A percentile compares a stretch with the other conserved stretches of the same genome.
phyloP scores from a whole-genome alignment of 176 grass and related monocot species.

The Oryza meyeriana region DNA sequence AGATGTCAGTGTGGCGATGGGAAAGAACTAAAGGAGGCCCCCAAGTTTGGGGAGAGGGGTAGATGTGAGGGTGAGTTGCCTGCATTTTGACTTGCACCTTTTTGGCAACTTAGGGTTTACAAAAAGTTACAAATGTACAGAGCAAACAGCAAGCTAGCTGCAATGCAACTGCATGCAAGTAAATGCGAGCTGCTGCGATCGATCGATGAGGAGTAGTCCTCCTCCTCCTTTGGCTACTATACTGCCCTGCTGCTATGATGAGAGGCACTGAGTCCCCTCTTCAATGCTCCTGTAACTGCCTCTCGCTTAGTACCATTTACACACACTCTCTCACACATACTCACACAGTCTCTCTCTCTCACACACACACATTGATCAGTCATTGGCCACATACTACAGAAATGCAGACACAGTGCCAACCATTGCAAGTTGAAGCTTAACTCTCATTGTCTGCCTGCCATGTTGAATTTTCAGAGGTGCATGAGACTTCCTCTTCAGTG shows the following conservation, averaged over 20 bases:
- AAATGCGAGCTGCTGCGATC: slow-evolving; percentile 19
- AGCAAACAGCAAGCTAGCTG: not conserved
- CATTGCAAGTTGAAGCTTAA: not conserved
- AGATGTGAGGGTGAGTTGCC: slow-evolving; percentile 19
- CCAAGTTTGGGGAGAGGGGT: slow-evolving; percentile 27
- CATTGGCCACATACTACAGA: not conserved
- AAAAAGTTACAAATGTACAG: slow-evolving; percentile 15
- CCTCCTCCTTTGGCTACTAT: slow-evolving; percentile 5
- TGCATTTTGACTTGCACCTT: slow-evolving; percentile 52
- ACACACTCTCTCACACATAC: not conserved
- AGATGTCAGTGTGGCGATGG: slow-evolving; percentile 16
- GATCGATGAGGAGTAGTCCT: not conserved
- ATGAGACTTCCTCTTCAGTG: not conserved
- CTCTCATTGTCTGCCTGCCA: slow-evolving; percentile 5
- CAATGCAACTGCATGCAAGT: slow-evolving; percentile 10
- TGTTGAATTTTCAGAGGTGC: not conserved
- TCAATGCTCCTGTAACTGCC: slow-evolving; percentile 33
- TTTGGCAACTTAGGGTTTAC: slow-evolving; percentile 27
- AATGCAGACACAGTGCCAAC: not conserved
- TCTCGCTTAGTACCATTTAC: slow-evolving; percentile 8
- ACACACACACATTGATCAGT: not conserved
- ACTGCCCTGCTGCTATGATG: slow-evolving; percentile 20
- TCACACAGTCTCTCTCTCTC: not conserved
- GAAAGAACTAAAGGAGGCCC: slow-evolving; percentile 27
- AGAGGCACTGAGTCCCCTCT: slow-evolving; percentile 26